Conservation (phyloP, 2,329 filamentous ascomycete species). For the Fusarium nelsonii region DNA sequence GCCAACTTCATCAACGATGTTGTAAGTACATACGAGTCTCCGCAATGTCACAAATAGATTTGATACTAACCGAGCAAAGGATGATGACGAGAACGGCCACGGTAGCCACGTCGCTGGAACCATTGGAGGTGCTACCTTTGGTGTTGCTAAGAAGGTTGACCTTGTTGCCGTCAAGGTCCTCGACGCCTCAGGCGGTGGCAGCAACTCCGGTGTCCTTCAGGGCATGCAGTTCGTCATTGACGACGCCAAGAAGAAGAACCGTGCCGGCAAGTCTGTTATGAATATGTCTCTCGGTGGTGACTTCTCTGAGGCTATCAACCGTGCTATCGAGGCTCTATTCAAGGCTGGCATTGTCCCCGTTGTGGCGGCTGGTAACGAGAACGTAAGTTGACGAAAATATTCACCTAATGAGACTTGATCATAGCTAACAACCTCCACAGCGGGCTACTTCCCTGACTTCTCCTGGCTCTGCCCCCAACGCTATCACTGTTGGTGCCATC, state of each 20-base stretch:
- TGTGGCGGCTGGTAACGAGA: conserved; percentile 72
- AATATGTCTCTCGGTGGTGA: conserved; percentile 73
- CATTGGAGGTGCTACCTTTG: conserved; percentile 70
- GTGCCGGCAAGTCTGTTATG: conserved; percentile 68
- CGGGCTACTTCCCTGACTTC: conserved; percentile 64
- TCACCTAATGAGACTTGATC: background rate
- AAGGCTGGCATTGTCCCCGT: conserved; percentile 66
- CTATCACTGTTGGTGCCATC: conserved; percentile 71
- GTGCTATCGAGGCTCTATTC: conserved; percentile 64
- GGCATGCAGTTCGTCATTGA: conserved; percentile 68
- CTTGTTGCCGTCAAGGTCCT: conserved; percentile 73
- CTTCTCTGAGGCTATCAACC: conserved; percentile 64
- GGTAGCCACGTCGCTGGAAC: conserved; percentile 74
- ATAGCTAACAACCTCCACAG: conserved; percentile 41
- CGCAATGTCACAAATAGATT: background rate
- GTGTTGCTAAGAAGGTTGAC: conserved; percentile 63
- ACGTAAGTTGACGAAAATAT: conserved; percentile 48
- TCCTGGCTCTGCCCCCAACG: conserved; percentile 66
- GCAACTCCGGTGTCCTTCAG: conserved; percentile 62
- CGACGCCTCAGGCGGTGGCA: conserved; percentile 56
- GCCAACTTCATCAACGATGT: conserved; percentile 64
- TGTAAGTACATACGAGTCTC: conserved; percentile 51
- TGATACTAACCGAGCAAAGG: conserved; percentile 42
- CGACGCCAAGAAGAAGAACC: conserved; percentile 58
- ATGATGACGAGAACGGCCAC: conserved; percentile 71